Base-by-base conservation (phyloP, 73 alveolate species). In the Halteria grandinella region DNA sequence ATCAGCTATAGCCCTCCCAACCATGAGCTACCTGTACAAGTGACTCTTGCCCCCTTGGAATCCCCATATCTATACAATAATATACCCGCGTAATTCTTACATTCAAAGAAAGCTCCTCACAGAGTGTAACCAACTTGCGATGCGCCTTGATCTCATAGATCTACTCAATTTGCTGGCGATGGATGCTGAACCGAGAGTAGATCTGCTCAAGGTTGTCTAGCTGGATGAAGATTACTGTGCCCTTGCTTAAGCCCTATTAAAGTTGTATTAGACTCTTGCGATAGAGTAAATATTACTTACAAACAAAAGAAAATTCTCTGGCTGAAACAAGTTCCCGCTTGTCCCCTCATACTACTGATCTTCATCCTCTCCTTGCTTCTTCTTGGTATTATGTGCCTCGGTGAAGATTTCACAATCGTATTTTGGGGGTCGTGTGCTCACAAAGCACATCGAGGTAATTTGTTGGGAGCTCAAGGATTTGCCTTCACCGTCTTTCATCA, bases 111-210 rank as follows among this genome's bases (percentile, higher is more conserved):
- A 51, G 71, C 53, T 83, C 92, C n/a, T 43, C 25, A 23, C 92
- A 83, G 27, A 66, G 34, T 6, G 86, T 55, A 20, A 75, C 29
- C 43, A 83, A 43, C 27, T 23, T 29, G 0, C 59, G 28, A 18
- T 44, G 50, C 44, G 39, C 40, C 51, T 78, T 60, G 28, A 37
- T 29, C 45, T 59, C 79, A 18, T 74, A 32, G 43, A 83, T 59
- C 32, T 50, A 40, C 7, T 47, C 73, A 3, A 83, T 40, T 18
- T 79, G 71, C 39, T 83, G 64, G 4, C 92, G 32, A 27, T 83
- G 92, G 71, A 83, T 59, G 14, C 85, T 59, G 53, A 83, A 83
- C 31, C 92, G 31, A 6, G 92, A 74, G 41, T 83, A 74, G 55
- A 83, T 60, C 25, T 34, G 50, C 37, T 83, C 92, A 14, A 74